Percentiles rank a stretch among this genome's conserved stretches.
Evolutionary conservation across 163 green algal species (phyloP).

Genomic region (Chlamydomonas reinhardtii): DNA sequence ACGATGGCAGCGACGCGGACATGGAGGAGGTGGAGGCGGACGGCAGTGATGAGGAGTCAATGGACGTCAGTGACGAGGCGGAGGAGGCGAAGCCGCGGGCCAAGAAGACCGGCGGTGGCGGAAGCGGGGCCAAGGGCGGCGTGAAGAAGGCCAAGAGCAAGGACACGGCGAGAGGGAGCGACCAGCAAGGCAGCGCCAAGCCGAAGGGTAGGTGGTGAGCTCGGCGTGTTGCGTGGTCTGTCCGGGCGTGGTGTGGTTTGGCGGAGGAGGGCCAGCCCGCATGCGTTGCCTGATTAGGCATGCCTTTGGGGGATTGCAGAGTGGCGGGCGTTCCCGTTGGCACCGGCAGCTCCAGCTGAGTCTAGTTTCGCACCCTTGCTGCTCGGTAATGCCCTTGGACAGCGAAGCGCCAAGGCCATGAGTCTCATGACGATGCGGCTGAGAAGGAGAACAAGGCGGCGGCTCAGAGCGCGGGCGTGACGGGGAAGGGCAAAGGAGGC

Average conservation of each 20-base stretch:
- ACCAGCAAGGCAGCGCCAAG: background rate
- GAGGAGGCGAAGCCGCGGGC: background rate
- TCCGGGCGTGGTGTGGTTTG: no score
- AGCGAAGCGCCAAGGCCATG: no score
- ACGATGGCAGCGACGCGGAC: background rate
- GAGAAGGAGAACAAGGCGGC: constrained; percentile 29
- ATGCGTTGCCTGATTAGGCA: no score
- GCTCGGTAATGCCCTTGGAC: background rate
- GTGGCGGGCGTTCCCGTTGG: no score
- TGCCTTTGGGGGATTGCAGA: no score
- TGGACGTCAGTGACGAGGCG: background rate
- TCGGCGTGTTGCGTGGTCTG: background rate
- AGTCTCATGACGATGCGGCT: background rate
- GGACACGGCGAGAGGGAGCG: background rate
- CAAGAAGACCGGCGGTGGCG: background rate
- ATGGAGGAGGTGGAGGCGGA: background rate
- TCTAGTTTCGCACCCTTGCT: background rate
- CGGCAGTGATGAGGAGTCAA: background rate
- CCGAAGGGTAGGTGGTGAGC: background rate
- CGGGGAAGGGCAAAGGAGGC: constrained; percentile 10
- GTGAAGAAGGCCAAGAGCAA: no score
- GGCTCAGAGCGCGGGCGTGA: background rate
- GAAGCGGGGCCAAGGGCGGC: no score
- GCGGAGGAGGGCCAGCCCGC: background rate
- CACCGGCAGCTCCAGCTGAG: background rate